Evolutionary conservation across 73 alveolate genomes (phyloP).

Genomic region (Symbiodinium pilosum): DNA sequence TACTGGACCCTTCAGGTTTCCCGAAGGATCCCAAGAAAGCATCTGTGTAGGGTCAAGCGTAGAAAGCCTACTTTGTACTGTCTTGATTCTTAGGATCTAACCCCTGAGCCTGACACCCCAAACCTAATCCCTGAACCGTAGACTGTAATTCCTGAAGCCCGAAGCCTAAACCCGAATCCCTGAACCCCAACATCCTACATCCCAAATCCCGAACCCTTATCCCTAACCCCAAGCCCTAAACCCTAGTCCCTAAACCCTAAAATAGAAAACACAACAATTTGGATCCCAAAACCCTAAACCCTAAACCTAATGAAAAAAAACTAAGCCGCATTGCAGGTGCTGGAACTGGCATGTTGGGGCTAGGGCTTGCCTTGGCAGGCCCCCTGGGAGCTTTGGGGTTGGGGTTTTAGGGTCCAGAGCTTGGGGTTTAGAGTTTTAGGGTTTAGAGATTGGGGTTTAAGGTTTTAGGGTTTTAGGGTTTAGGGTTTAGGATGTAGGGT

Average conservation of each 20-base stretch:
- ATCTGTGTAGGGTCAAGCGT: background rate
- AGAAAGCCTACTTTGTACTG: background rate
- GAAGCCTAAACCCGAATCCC: background rate
- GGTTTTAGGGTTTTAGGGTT: background rate
- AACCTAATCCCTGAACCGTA: background rate
- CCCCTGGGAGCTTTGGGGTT: background rate
- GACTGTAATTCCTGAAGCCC: background rate
- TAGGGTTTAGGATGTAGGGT: background rate
- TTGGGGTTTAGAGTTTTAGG: background rate
- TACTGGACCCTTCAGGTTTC: too few species aligned
- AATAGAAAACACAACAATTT: background rate
- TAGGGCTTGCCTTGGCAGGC: conserved; percentile 45
- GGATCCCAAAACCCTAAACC: background rate
- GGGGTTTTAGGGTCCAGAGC: conserved; percentile 24
- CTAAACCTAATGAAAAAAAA: background rate
- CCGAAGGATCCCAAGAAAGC: too few species aligned
- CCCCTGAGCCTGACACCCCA: background rate
- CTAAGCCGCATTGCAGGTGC: conserved; percentile 35
- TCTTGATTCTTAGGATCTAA: too few species aligned
- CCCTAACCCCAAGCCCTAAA: too few species aligned
- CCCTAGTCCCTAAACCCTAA: background rate
- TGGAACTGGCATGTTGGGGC: conserved; percentile 68
- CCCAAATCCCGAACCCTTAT: background rate
- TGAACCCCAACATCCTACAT: background rate
- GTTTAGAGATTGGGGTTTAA: background rate